Conservation (phyloP, 2,329 filamentous ascomycete species). For the Chrysosporium queenslandicum region DNA sequence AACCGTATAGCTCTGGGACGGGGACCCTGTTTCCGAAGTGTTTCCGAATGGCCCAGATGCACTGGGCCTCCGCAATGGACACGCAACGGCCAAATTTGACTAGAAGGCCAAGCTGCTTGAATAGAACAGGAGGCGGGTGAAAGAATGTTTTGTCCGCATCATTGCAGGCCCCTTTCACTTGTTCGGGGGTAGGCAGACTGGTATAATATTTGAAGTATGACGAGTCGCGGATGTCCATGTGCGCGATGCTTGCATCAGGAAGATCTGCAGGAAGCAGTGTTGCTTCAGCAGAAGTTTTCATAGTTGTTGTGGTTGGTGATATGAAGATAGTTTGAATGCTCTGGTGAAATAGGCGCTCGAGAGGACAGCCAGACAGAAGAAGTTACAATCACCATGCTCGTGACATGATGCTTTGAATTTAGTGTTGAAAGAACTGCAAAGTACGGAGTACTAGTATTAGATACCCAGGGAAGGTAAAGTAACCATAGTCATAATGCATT, state of each 20-base stretch:
- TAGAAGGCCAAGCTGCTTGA: constrained; percentile 25
- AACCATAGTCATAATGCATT: no score
- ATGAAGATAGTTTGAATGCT: no score
- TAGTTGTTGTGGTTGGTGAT: no score
- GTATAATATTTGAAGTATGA: constrained; percentile 18
- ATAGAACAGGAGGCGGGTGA: constrained; percentile 19
- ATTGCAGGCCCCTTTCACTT: constrained; percentile 14
- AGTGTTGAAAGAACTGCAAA: no score
- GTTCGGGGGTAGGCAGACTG: constrained; percentile 17
- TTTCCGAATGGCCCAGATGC: constrained; percentile 23
- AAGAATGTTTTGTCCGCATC: neutral
- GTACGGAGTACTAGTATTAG: no score
- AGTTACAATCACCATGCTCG: no score
- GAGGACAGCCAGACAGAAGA: no score
- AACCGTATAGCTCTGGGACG: constrained; percentile 32
- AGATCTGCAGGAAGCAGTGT: no score
- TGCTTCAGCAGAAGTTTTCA: no score
- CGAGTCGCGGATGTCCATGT: constrained; percentile 22
- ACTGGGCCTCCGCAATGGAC: constrained; percentile 25
- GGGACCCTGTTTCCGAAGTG: constrained; percentile 22
- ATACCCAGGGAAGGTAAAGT: no score
- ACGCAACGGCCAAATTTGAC: constrained; percentile 27
- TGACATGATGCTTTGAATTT: no score
- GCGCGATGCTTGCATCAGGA: neutral
- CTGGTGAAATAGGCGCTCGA: no score